A percentile compares a stretch with the other conserved stretches of the same genome.
Evolutionary conservation across 805 yeast genomes (phyloP).

Genomic region (Spathaspora sp.): DNA sequence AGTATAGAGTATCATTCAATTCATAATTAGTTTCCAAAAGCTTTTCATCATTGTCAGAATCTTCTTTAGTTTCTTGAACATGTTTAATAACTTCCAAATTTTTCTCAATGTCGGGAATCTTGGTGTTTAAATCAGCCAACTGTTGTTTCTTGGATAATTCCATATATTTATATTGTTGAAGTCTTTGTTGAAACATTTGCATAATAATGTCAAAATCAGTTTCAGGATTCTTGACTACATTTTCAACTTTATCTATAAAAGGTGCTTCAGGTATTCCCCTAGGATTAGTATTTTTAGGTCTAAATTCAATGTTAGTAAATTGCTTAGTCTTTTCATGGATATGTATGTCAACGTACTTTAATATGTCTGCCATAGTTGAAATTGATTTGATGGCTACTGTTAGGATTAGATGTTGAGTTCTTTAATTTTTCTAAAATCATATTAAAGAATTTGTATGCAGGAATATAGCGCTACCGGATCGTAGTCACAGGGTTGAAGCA

Average conservation of each 20-base stretch:
- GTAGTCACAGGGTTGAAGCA: no score
- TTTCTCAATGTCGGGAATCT: conserved; percentile 90
- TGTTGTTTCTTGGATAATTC: conserved; percentile 52
- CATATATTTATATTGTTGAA: conserved; percentile 90
- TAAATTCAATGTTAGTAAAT: conserved; percentile 5
- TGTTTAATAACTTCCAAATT: conserved; percentile 71
- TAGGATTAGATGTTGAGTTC: background rate
- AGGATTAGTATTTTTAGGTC: conserved; percentile 57
- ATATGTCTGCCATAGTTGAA: conserved; percentile 24
- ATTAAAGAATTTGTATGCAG: no score
- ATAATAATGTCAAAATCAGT: conserved; percentile 66
- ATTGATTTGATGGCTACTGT: background rate
- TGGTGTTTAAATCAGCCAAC: conserved; percentile 50
- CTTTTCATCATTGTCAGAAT: conserved; percentile 14
- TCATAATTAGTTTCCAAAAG: conserved; percentile 75
- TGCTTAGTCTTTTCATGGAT: background rate
- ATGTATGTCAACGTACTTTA: conserved; percentile 21
- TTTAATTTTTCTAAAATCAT: no score
- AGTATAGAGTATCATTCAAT: conserved; percentile 86
- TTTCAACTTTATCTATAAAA: conserved; percentile 80
- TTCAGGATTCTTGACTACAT: conserved; percentile 60
- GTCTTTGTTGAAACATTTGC: conserved; percentile 76
- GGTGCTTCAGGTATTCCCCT: conserved; percentile 98
- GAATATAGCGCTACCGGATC: no score
- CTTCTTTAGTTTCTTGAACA: conserved; percentile 46